Evolutionary conservation across 345 rosid genomes (phyloP).

Genomic region (Aquilaria malaccensis): DNA sequence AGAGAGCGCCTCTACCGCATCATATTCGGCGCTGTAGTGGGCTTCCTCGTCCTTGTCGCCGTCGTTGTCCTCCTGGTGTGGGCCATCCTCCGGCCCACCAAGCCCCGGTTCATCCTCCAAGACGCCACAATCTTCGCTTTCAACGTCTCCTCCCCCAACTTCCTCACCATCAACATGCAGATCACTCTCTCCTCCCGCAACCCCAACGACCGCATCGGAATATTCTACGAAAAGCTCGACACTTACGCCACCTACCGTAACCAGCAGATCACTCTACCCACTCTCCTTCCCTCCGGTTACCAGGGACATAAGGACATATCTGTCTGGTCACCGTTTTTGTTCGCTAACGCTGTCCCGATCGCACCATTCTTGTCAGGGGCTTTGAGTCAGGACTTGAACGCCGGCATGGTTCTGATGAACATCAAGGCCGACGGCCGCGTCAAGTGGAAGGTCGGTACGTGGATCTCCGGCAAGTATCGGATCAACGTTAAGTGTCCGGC

Average conservation of each 20-base stretch:
- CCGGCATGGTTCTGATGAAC: constrained; percentile 48
- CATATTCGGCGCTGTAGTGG: constrained; percentile 10
- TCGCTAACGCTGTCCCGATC: constrained; percentile 43
- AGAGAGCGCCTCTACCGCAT: constrained; percentile 13
- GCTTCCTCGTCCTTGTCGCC: constrained; percentile 15
- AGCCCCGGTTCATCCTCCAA: constrained; percentile 58
- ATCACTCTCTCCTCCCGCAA: constrained; percentile 57
- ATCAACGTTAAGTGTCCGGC: constrained; percentile 63
- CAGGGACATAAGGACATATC: constrained; percentile 50
- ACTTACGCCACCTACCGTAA: constrained; percentile 53
- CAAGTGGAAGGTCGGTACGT: constrained; percentile 75
- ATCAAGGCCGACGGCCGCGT: constrained; percentile 48
- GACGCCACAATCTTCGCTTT: constrained; percentile 56
- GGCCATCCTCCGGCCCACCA: constrained; percentile 51
- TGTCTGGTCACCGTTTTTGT: constrained; percentile 66
- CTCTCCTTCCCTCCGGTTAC: constrained; percentile 49
- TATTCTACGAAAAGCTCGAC: constrained; percentile 47
- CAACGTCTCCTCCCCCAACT: constrained; percentile 39
- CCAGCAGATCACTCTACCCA: constrained; percentile 60
- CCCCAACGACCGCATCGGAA: constrained; percentile 55
- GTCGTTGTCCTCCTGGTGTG: constrained; percentile 42
- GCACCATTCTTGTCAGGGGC: constrained; percentile 30
- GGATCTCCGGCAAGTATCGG: constrained; percentile 59
- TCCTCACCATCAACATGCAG: constrained; percentile 44
- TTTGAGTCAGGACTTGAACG: constrained; percentile 41